A percentile compares a stretch with the other conserved stretches of the same genome.
phyloP scores from a whole-genome alignment of 768 basidiomycete genomes.

The Lactarius pseudohatsudake region DNA sequence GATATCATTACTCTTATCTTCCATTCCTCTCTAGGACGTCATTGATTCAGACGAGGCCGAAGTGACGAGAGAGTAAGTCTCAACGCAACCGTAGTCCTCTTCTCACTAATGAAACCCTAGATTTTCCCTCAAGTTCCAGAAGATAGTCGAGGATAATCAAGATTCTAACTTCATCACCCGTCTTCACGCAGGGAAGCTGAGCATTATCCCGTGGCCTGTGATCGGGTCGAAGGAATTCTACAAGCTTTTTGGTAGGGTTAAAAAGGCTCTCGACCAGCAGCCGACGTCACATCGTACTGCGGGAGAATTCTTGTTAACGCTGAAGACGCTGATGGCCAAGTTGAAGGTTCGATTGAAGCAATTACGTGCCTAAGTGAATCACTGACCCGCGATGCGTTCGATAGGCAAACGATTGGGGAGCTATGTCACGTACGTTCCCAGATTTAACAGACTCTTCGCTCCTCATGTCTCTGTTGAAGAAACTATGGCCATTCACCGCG shows the following conservation, averaged over 20 bases:
- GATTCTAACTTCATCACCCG: slow-evolving; percentile 62
- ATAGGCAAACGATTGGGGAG: slow-evolving; percentile 65
- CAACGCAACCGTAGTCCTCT: neutral
- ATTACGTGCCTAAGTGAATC: neutral
- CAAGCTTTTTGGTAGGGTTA: slow-evolving; percentile 48
- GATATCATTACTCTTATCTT: neutral
- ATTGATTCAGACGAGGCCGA: slow-evolving; percentile 60
- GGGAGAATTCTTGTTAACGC: slow-evolving; percentile 53
- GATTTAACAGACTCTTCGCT: neutral
- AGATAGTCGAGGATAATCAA: slow-evolving; percentile 62
- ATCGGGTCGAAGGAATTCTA: slow-evolving; percentile 65
- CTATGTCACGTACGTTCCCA: slow-evolving; percentile 51
- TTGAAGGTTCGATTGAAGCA: slow-evolving; percentile 46
- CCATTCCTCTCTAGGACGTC: slow-evolving; percentile 48
- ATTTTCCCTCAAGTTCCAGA: slow-evolving; percentile 57
- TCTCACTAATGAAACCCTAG: slow-evolving; percentile 33
- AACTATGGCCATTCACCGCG: slow-evolving; percentile 50
- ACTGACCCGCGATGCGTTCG: neutral
- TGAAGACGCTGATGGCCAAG: slow-evolving; percentile 69
- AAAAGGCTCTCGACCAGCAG: slow-evolving; percentile 50
- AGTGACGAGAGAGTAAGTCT: slow-evolving; percentile 54
- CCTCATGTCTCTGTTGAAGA: slow-evolving; percentile 34
- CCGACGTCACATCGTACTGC: slow-evolving; percentile 49
- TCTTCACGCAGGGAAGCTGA: slow-evolving; percentile 54
- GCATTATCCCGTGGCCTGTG: slow-evolving; percentile 66